Evolutionary conservation across 202 grass and related monocot species (phyloP), one percentile per base, ranked within the genome.

Genomic region (Panicum virgatum): DNA sequence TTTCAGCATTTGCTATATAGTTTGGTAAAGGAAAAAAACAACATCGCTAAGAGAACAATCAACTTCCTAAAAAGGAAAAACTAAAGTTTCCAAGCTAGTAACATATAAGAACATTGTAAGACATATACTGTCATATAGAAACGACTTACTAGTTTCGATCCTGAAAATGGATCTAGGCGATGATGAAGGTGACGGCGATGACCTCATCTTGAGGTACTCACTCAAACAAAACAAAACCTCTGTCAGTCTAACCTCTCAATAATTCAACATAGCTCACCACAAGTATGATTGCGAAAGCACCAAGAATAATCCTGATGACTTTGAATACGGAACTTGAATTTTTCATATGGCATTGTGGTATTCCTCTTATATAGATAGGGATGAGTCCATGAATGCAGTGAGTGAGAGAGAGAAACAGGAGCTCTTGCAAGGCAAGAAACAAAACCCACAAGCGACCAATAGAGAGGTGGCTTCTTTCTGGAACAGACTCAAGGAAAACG

Each of bases 391-490:
- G 62, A 65, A 38, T 58, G 58, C 3, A 36, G 68, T 30, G 50
- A 67, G 53, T 46, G 40, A 50, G 47, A 65, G 59, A 52, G 9
- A 42, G 63, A n/a, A 34, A 74, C 32, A 82, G 30, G 77, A 85
- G 86, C 40, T 79, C 77, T 86, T 82, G 85, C 86, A 88, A 88
- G 82, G 86, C 84, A 77, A 74, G 73, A 62, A 74, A 71, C 50
- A 70, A 82, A 84, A 50, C 56, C 69, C 53, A 82, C 68, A 88
- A 81, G 69, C 73, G n/a, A 83, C 81, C 18, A 85, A 78, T 36
- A 75, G 52, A 62, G 52, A 73, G 66, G 29, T 84, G 77, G 57
- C 81, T 77, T 75, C 67, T 79, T 85, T 57, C 67, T 57, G 46
- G 76, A n/a, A 45, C 56, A 54, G 44, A 65, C 83, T 15, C 57